These are phyloP conservation scores for Phlebiopsis gigantea DNA, from an alignment of 768 basidiomycete genomes.

Conservation along the genomic window DNA sequence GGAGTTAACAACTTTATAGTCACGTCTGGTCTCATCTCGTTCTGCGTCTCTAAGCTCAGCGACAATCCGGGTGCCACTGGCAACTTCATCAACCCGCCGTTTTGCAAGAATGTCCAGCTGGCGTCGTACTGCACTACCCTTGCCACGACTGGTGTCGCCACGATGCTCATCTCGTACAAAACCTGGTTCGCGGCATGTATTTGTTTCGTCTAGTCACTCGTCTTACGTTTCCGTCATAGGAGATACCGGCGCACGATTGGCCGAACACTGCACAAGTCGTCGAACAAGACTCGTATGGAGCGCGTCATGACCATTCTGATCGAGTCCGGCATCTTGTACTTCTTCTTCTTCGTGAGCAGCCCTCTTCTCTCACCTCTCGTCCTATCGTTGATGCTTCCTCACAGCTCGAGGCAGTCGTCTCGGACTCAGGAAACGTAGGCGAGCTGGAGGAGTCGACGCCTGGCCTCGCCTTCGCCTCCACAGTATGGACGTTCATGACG, in stretches of 20 bases:
- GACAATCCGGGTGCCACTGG: conserved; percentile 11
- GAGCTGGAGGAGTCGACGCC: conserved; percentile 1
- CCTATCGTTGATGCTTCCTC: no score
- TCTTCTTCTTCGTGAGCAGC: conserved; percentile 21
- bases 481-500: conserved; percentile 12
- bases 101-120: conserved; percentile 19
- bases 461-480: conserved; percentile 11
- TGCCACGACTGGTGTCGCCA: conserved; percentile 17
- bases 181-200: conserved; percentile 17
- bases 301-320: conserved; percentile 18
- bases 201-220: no score
- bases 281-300: conserved; percentile 10
- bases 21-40: conserved; percentile 15
- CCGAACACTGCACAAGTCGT: neutral
- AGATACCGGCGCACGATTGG: neutral
- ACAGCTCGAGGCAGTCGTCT: conserved; percentile 4
- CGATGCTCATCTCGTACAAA: conserved; percentile 16
- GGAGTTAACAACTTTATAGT: conserved; percentile 5
- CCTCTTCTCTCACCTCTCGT: no score
- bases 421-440: conserved; percentile 2
- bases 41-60: conserved; percentile 14
- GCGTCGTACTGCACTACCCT: conserved; percentile 18
- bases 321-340: conserved; percentile 21
- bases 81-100: conserved; percentile 15
- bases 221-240: neutral